Evolutionary conservation across 495 filamentous ascomycete species (phyloP), one percentile per base, ranked within the genome.

Genomic region (Thermothielavioides terrestris): DNA sequence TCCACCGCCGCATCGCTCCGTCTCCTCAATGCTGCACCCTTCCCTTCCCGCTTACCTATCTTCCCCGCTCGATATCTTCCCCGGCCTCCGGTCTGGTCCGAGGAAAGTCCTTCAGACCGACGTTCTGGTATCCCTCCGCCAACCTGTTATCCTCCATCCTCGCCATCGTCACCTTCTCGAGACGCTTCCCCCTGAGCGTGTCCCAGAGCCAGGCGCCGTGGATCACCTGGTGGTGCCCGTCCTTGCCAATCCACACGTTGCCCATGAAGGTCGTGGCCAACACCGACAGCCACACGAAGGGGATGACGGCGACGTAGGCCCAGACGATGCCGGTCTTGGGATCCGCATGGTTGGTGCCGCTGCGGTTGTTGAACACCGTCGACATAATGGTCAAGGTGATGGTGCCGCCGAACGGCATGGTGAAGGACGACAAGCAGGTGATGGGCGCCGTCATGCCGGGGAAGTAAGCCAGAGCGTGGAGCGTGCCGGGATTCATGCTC

Each of bases 311-410:
- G 27, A 81, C 63, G 50, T 79, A 82, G 0, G 74, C 76, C 71
- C 71, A 77, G 57, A 72, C 74, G 25, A 80, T 77, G 1, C 77
- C 76, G 12, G 67, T 60, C 49, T 70, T 55, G n/a, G 54, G 23
- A 21, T 59, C 56, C 4, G 18, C 30, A 14, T 52, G 39, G 9
- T 46, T 44, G 25, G 34, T 10, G 1, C 61, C 54, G 45, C 54
- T 58, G 25, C 39, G 73, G 60, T 82, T 82, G 48, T 78, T 78
- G 58, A 83, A 81, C 1, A 83, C 77, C 25, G 69, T 73, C 6
- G 76, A 68, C 77, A 83, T 81, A 37, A 83, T 69, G 0, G 79
- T 80, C 22, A 81, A 62, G 4, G 66, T 70, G 11, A 83, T 52
- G 0, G 79, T 77, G 22, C 80, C 79, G 22, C 81, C 81, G 48